Percentiles rank a stretch among this genome's conserved stretches.
Evolutionary conservation across 352 stramenopile species (phyloP).

Genomic region (Phytophthora idaei): DNA sequence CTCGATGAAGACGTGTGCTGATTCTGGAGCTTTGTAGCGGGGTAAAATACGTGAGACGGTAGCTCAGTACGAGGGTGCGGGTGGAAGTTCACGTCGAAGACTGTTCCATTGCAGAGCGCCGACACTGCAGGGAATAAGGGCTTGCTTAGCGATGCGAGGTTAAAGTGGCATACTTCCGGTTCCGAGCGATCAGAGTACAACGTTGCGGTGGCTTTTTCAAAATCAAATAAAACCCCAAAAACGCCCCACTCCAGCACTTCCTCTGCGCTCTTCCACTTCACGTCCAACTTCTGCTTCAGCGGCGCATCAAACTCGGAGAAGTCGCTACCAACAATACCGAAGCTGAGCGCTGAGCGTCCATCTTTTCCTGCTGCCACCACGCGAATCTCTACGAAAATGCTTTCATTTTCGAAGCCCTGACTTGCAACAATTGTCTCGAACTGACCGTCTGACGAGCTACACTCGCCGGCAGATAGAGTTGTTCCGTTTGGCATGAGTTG

Average conservation of each 20-base stretch:
- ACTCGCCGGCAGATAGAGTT: slow-evolving; percentile 62
- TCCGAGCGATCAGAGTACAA: slow-evolving; percentile 60
- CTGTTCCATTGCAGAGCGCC: slow-evolving; percentile 67
- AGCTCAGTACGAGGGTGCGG: slow-evolving; percentile 56
- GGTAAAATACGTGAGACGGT: slow-evolving; percentile 44
- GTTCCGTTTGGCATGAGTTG: slow-evolving; percentile 56
- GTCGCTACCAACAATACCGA: slow-evolving; percentile 58
- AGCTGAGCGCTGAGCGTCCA: slow-evolving; percentile 49
- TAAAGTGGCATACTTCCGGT: slow-evolving; percentile 41
- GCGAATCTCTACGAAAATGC: slow-evolving; percentile 66
- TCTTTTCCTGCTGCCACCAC: slow-evolving; percentile 57
- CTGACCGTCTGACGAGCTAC: slow-evolving; percentile 42
- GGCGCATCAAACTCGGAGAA: slow-evolving; percentile 31
- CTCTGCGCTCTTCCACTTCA: slow-evolving; percentile 48
- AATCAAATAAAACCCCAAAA: slow-evolving; percentile 85
- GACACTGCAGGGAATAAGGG: slow-evolving; percentile 67
- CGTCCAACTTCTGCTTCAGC: slow-evolving; percentile 35
- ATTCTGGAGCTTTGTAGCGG: slow-evolving; percentile 44
- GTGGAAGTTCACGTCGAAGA: slow-evolving; percentile 78
- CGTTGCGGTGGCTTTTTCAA: slow-evolving; percentile 60
- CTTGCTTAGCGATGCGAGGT: slow-evolving; percentile 37
- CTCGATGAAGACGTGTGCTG: slow-evolving; percentile 51
- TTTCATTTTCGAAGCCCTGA: slow-evolving; percentile 54
- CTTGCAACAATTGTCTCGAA: slow-evolving; percentile 67
- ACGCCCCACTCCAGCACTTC: slow-evolving; percentile 41